Evolutionary conservation across 2,329 filamentous ascomycete species (phyloP).

Genomic region (Trichoderma sp.): DNA sequence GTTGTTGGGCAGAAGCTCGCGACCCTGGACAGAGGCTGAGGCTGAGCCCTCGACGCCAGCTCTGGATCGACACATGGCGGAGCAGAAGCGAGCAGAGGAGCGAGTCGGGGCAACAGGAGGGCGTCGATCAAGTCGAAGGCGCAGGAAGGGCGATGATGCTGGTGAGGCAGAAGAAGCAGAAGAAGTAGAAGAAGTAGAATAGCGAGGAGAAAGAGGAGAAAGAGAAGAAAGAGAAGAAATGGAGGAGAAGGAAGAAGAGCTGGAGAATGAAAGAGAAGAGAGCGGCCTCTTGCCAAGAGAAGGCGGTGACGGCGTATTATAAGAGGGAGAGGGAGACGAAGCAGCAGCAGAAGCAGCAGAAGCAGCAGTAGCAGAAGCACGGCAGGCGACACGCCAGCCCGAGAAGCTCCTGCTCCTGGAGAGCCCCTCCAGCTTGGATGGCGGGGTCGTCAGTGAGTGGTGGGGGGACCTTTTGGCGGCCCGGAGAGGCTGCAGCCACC

Average conservation of each 20-base stretch:
- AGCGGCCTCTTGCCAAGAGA: not conserved
- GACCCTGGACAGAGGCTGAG: conserved; percentile 33
- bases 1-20: conserved; percentile 86
- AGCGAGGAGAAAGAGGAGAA: not conserved
- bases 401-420: not conserved
- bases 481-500: conserved; percentile 18
- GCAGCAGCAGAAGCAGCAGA: not conserved
- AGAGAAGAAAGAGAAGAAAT: not conserved
- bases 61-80: conserved; percentile 20
- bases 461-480: conserved; percentile 7
- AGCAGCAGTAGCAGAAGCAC: not conserved
- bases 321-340: not conserved
- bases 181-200: not conserved
- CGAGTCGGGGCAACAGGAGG: not conserved
- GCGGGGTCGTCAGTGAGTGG: conserved; percentile 13
- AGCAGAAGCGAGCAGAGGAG: conserved; percentile 9
- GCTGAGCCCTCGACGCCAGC: conserved; percentile 18
- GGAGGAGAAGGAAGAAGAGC: not conserved
- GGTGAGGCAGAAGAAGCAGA: not conserved
- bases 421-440: not conserved
- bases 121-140: conserved; percentile 3
- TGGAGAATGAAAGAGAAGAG: not conserved
- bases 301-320: not conserved
- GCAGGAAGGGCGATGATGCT: not conserved
- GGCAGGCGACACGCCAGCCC: conserved; percentile 1